Base-by-base conservation (phyloP, 805 yeast genomes). In the Millerago galiae region DNA sequence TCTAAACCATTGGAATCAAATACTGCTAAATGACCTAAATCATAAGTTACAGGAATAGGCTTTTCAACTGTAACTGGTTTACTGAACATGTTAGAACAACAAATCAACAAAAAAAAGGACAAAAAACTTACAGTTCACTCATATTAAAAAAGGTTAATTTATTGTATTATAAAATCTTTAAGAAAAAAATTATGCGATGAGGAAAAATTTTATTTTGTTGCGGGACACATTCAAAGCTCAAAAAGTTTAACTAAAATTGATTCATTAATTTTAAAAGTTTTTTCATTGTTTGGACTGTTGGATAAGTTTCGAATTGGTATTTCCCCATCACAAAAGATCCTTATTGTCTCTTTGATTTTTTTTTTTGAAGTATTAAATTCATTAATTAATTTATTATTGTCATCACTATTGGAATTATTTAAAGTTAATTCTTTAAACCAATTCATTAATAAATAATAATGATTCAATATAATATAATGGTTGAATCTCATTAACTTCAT, bases 1-100 rank as follows among this genome's bases (percentile, higher is more conserved):
- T 86, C 95, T 50, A 91, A 65, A 16, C 96, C 95, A 62, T 88
- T 90, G 30, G 90, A 71, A 64, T 91, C 98, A 59, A 87, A 90
- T 2, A 85, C 86, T 5, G 96, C 83, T 42, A 93, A 72, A 62
- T 91, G 85, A 29, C 99, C 99, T 48, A 91, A 68, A 62, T 93
- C 99, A 59, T 75, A 91, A 4, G 79, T 70, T 39, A 85, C 93
- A 24, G 98, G 97, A 47, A 93, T 87, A 25, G 83, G 83, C 63
- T 90, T 90, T 38, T 87, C 95, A 29, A 93, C 98, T 4, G 90
- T 83, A 29, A 85, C 90, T 12, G 95, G 86, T 58, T 82, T 81
- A 46, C 71, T 50, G 33, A 9, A 4, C 8, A 9, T 8, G 34
- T 31, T 31, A 31, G 34, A 15, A 31, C 15, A 14, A 29, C 5